Base-by-base conservation (phyloP, 805 yeast genomes). In the Candida maesae region DNA sequence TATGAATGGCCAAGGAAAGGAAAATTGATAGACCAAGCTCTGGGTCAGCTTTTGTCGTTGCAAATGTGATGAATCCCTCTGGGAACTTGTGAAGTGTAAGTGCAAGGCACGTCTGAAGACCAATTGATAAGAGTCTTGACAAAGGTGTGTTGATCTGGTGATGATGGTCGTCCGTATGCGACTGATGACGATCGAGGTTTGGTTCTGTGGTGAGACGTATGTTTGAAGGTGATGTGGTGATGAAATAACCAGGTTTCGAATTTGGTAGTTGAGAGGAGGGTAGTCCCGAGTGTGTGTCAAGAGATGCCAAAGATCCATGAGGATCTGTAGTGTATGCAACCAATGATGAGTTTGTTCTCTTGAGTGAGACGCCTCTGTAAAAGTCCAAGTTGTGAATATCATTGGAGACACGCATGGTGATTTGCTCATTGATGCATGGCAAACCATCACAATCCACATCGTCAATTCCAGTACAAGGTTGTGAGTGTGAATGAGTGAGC, bases 1-100 rank as follows among this genome's bases (percentile, higher is more conserved):
- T 93, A 65, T 91, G 99, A 21, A 93, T 76, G 11, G 89, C 78
- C 56, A 91, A 70, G 35, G 96, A 88, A 16, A 90, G 60, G 55
- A 93, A 90, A 11, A 91, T 87, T 13, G 87, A 73, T 16, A 88
- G 52, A 0, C 98, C 97, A 20, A 89, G 64, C 44, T 71, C 64
- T 2, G 84, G 78, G 55, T 83, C 85, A 0, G 79, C 80, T 42
- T 68, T 67, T 2, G 88, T 73, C 0, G 93, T 89, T 25, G 84
- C 84, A 59, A 77, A 91, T 34, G 95, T 83, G 40, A 91, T 79
- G 55, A 91, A 86, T 0, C 99, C 99, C 63, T 91, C 99, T 0
- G 99, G 99, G 19, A 91, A 71, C 59, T 93, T 90, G 65, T 91
- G 99, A 21, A 93, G 64, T 0, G 95, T 76, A 21, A 91, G 78